Conservation (phyloP, 768 basidiomycete species). For the Epithele typhae region DNA sequence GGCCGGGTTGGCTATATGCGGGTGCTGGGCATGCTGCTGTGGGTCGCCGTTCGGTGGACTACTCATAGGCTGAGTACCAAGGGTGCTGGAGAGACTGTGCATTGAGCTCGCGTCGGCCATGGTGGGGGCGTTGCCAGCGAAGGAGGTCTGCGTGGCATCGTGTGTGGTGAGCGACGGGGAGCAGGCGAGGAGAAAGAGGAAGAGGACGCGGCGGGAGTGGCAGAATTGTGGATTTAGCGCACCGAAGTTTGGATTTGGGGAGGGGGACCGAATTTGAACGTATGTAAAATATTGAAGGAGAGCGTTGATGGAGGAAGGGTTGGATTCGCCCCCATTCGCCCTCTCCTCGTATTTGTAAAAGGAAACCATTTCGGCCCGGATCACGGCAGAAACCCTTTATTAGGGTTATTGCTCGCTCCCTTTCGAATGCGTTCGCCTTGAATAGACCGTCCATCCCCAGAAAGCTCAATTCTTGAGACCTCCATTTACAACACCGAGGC, state of each 20-base stretch:
- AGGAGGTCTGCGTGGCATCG: conserved; percentile 1
- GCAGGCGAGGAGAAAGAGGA: neutral
- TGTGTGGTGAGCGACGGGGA: neutral
- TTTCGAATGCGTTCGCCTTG: too few relatives aligned
- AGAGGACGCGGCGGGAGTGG: conserved; percentile 2
- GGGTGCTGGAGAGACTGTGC: conserved; percentile 18
- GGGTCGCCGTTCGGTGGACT: conserved; percentile 4
- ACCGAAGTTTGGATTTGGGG: conserved; percentile 9
- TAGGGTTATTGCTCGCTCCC: neutral
- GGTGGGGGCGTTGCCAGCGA: neutral
- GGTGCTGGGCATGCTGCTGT: conserved; percentile 7
- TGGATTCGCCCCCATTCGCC: conserved; percentile 5
- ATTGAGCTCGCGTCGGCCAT: conserved; percentile 19
- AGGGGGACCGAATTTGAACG: conserved; percentile 11
- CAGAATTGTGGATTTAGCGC: conserved; percentile 14
- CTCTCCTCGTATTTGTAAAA: conserved; percentile 10
- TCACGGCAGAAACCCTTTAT: neutral
- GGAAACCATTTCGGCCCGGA: conserved; percentile 8
- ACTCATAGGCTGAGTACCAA: conserved; percentile 14
- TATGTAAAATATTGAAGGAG: conserved; percentile 16
- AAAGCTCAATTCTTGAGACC: too few relatives aligned
- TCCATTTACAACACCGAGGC: too few relatives aligned
- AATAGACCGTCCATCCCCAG: too few relatives aligned
- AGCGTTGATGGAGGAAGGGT: conserved; percentile 12
- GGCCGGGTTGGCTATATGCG: conserved; percentile 6